Base-by-base conservation (phyloP, 345 rosid genomes). In the Aurinia saxatilis region DNA sequence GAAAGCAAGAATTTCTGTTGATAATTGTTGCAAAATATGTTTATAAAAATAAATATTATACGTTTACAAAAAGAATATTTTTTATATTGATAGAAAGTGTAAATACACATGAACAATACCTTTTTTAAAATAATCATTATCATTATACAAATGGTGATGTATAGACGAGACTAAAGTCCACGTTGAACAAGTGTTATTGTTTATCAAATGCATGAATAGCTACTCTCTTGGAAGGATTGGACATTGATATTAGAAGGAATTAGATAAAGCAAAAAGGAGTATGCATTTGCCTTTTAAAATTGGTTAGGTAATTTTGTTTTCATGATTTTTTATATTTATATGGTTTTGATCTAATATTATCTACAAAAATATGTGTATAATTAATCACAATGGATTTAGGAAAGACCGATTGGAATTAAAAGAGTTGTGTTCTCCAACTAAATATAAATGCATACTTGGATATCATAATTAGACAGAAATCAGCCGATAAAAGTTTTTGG, bases 141-240 rank as follows among this genome's bases (percentile, higher is more conserved):
- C n/a, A n/a, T n/a, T n/a, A n/a, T n/a, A n/a, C n/a, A n/a, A n/a
- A n/a, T n/a, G n/a, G n/a, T n/a, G n/a, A 31, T 35, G 46, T 38
- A 4, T 37, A 33, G 27, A 55, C 45, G 46, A 48, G 55, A 48
- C 21, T 13, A 46, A 56, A 35, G 52, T 63, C 69, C 52, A 70
- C 74, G 59, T 63, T 63, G 45, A 56, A 15, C 21, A 55, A 63
- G 52, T 48, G 41, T 25, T 31, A 39, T 48, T 56, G 33, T 70
- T 63, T 50, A 55, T 38, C 21, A 23, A 12, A 31, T 37, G 14
- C 33, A 63, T 2, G 36, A 48, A 55, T 48, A 63, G 21, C 69
- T 70, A 48, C 58, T 37, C 21, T 70, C 63, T 63, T 63, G 47
- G 57, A 67, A 40, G 14, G 35, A 37, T 38, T 37, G 57, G 14